Evolutionary conservation across 2,329 filamentous ascomycete genomes (phyloP).

Genomic region (Aureobasidium zeae): DNA sequence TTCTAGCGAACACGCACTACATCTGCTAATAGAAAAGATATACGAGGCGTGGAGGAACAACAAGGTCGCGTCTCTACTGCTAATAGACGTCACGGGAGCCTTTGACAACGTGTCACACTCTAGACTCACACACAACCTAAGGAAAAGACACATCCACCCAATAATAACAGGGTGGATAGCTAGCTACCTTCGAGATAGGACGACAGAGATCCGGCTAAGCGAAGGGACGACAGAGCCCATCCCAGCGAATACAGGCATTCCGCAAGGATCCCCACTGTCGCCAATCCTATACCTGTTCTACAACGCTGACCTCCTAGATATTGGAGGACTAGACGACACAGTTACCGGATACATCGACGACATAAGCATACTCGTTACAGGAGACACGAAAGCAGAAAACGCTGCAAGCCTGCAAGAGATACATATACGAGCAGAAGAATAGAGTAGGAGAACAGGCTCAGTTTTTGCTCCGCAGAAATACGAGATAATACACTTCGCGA

Average conservation of each 20-base stretch:
- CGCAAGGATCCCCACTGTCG: slow-evolving; percentile 26
- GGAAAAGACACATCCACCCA: slow-evolving; percentile 24
- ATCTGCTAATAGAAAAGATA: slow-evolving; percentile 24
- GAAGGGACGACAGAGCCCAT: slow-evolving; percentile 18
- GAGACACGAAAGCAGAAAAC: background rate
- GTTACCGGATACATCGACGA: slow-evolving; percentile 24
- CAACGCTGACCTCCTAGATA: slow-evolving; percentile 25
- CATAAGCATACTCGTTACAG: slow-evolving; percentile 19
- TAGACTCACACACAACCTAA: slow-evolving; percentile 28
- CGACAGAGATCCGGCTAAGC: slow-evolving; percentile 18
- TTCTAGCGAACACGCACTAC: slow-evolving; percentile 24
- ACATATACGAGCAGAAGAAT: slow-evolving; percentile 21
- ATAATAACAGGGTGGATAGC: slow-evolving; percentile 22
- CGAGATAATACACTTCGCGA: slow-evolving; percentile 24
- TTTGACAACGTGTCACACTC: slow-evolving; percentile 31
- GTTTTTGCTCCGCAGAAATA: slow-evolving; percentile 27
- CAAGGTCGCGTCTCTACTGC: slow-evolving; percentile 25
- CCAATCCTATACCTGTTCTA: slow-evolving; percentile 30
- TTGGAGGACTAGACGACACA: slow-evolving; percentile 17
- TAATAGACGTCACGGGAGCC: slow-evolving; percentile 26
- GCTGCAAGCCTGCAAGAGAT: slow-evolving; percentile 16
- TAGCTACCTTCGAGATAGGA: slow-evolving; percentile 23
- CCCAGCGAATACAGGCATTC: slow-evolving; percentile 22
- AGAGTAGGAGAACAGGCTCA: slow-evolving; percentile 22
- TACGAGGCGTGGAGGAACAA: slow-evolving; percentile 20